Percentiles rank a stretch among this genome's conserved stretches.
Evolutionary conservation across 805 yeast species (phyloP).

Genomic region (Starmera caribaea): DNA sequence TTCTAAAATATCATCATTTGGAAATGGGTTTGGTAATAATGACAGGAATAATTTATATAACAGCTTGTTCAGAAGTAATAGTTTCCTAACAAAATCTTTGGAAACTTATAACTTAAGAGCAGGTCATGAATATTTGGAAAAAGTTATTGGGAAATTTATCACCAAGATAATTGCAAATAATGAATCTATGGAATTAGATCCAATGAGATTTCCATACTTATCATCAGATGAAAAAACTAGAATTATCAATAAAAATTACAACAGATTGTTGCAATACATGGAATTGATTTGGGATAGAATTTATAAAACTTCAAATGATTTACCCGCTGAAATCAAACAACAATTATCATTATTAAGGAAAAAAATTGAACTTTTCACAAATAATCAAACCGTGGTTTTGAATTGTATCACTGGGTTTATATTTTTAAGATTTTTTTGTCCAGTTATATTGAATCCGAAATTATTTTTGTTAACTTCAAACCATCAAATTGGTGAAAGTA

Average conservation of each 20-base stretch:
- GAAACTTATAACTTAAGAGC: slow-evolving; percentile 68
- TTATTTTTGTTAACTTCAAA: slow-evolving; percentile 61
- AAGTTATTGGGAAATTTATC: slow-evolving; percentile 63
- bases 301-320: slow-evolving; percentile 56
- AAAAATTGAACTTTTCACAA: slow-evolving; percentile 53
- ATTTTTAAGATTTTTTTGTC: slow-evolving; percentile 79
- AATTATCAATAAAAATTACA: slow-evolving; percentile 37
- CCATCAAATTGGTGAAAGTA: slow-evolving; percentile 63
- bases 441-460: slow-evolving; percentile 86
- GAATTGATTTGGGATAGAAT: slow-evolving; percentile 60
- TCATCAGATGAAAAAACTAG: slow-evolving; percentile 26
- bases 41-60: slow-evolving; percentile 33
- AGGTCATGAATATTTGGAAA: slow-evolving; percentile 72
- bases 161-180: slow-evolving; percentile 39
- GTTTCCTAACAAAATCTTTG: slow-evolving; percentile 70
- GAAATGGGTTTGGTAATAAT: slow-evolving; percentile 13
- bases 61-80: slow-evolving; percentile 75
- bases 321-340: slow-evolving; percentile 57
- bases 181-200: slow-evolving; percentile 68
- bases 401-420: slow-evolving; percentile 79
- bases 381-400: slow-evolving; percentile 38
- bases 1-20: slow-evolving; percentile 20
- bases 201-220: slow-evolving; percentile 37
- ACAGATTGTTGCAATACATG: slow-evolving; percentile 39
- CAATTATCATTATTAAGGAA: slow-evolving; percentile 56